A percentile compares a stretch with the other conserved stretches of the same genome.
Conservation (phyloP, 2,329 filamentous ascomycete genomes). For the Ophiocordyceps sinensis region DNA sequence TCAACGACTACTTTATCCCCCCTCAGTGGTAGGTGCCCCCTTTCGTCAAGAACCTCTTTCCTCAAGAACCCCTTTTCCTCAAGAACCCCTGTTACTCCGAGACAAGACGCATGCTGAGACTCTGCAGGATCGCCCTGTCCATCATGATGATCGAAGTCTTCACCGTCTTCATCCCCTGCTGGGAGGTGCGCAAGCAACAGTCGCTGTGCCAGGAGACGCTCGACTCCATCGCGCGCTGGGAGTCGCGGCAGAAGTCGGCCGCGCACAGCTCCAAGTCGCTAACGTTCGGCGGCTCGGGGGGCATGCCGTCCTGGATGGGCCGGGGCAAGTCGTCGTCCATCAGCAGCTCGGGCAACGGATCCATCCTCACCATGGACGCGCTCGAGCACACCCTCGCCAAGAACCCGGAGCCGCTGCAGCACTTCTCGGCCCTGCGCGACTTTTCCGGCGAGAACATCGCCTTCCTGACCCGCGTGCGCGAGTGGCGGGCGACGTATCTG, state of each 20-base stretch:
- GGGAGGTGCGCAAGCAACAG: constrained; percentile 34
- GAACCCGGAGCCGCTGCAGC: constrained; percentile 41
- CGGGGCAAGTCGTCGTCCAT: constrained; percentile 20
- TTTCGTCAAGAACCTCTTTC: background rate
- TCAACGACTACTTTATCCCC: constrained; percentile 43
- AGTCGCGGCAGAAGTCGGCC: constrained; percentile 22
- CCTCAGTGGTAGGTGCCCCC: constrained; percentile 40
- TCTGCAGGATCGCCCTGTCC: constrained; percentile 38
- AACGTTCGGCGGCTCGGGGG: constrained; percentile 16
- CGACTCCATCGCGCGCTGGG: constrained; percentile 33
- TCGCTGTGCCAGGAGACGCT: constrained; percentile 31
- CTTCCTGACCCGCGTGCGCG: constrained; percentile 42
- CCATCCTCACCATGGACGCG: constrained; percentile 42
- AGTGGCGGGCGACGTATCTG: constrained; percentile 19
- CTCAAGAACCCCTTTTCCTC: too few relatives aligned
- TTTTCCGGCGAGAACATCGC: constrained; percentile 57
- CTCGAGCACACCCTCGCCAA: constrained; percentile 42
- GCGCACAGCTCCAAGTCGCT: constrained; percentile 18
- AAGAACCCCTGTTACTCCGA: too few relatives aligned
- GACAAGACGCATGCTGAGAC: too few relatives aligned
- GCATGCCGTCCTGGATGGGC: constrained; percentile 20
- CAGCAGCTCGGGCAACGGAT: constrained; percentile 21
- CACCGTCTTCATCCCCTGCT: constrained; percentile 48
- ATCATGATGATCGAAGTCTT: constrained; percentile 50
- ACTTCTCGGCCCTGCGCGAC: constrained; percentile 47